phyloP scores from a whole-genome alignment of 495 filamentous ascomycete species.

The Aspergillus baeticus region DNA sequence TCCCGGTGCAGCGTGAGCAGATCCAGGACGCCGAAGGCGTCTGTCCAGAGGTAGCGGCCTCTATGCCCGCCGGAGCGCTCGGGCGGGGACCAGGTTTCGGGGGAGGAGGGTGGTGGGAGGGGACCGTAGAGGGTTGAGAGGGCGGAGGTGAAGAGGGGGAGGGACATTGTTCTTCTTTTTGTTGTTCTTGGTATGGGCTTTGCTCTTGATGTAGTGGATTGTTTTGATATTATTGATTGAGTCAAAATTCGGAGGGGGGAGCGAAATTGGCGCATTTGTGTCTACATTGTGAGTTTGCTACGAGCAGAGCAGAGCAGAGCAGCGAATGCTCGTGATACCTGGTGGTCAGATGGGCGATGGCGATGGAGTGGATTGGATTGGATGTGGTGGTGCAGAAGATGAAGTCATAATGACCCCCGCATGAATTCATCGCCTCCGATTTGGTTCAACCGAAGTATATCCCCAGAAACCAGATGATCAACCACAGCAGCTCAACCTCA shows the following conservation, averaged over 20 bases:
- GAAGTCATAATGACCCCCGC: slow-evolving; percentile 19
- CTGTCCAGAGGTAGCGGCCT: slow-evolving; percentile 70
- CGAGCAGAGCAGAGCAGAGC: too few species aligned
- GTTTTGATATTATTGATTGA: neutral
- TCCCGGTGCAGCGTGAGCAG: slow-evolving; percentile 59
- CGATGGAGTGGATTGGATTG: too few species aligned
- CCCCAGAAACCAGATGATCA: too few species aligned
- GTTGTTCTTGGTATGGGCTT: neutral
- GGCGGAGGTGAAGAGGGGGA: slow-evolving; percentile 37
- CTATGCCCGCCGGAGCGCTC: slow-evolving; percentile 57
- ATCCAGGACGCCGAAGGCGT: slow-evolving; percentile 68
- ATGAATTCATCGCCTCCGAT: neutral
- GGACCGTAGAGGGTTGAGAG: slow-evolving; percentile 43
- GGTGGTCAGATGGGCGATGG: too few species aligned
- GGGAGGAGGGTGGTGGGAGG: slow-evolving; percentile 23
- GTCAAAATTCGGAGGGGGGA: too few species aligned
- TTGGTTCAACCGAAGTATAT: too few species aligned
- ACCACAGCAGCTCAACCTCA: too few species aligned
- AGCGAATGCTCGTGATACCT: neutral
- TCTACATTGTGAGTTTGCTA: neutral
- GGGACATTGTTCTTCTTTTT: slow-evolving; percentile 25
- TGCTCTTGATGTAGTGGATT: neutral
- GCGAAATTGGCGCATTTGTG: neutral
- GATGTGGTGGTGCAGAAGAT: slow-evolving; percentile 2
- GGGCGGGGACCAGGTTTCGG: slow-evolving; percentile 42